Percentiles rank a stretch among this genome's conserved stretches.
phyloP scores from a whole-genome alignment of 176 grass and related monocot genomes.

The Oryza coarctata region DNA sequence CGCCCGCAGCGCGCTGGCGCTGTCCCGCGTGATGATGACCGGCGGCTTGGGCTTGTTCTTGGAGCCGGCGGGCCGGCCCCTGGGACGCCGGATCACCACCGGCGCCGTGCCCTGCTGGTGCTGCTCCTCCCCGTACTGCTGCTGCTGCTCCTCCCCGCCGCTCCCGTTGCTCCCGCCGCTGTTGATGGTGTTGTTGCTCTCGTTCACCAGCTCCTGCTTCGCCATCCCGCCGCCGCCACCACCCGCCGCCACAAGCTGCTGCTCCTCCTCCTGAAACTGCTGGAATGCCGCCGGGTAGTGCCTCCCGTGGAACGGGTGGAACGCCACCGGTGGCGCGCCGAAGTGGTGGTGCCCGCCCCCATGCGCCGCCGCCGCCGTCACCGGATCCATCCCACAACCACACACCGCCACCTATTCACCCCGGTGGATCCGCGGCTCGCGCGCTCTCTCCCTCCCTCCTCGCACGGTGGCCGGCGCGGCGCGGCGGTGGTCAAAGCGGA shows the following conservation, averaged over 20 bases:
- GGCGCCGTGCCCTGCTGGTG: background rate
- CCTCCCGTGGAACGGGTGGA: constrained; percentile 45
- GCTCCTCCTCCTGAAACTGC: constrained; percentile 51
- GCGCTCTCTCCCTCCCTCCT: too few relatives aligned
- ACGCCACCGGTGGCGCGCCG: constrained; percentile 41
- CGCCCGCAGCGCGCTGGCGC: constrained; percentile 76
- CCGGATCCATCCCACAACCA: constrained; percentile 59
- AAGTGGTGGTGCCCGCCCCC: constrained; percentile 56
- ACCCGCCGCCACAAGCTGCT: background rate
- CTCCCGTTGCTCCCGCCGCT: constrained; percentile 51
- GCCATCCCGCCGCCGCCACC: background rate
- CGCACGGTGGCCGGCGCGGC: background rate
- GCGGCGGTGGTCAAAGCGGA: constrained; percentile 38
- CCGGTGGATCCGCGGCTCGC: too few relatives aligned
- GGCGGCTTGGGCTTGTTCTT: constrained; percentile 99
- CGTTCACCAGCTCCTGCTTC: constrained; percentile 69
- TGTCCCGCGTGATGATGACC: constrained; percentile 93
- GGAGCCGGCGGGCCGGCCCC: constrained; percentile 79
- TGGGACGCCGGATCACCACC: constrained; percentile 54
- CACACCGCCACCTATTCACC: too few relatives aligned
- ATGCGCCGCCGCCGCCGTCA: constrained; percentile 53
- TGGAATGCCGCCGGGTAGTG: constrained; percentile 59
- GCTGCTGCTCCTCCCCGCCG: constrained; percentile 7
- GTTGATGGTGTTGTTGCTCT: constrained; percentile 46
- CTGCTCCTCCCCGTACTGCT: constrained; percentile 22